Percentiles rank a stretch among this genome's conserved stretches.
These are phyloP conservation scores for Amniculicola lignicola DNA, from an alignment of 495 filamentous ascomycete genomes.

Conservation along the genomic window DNA sequence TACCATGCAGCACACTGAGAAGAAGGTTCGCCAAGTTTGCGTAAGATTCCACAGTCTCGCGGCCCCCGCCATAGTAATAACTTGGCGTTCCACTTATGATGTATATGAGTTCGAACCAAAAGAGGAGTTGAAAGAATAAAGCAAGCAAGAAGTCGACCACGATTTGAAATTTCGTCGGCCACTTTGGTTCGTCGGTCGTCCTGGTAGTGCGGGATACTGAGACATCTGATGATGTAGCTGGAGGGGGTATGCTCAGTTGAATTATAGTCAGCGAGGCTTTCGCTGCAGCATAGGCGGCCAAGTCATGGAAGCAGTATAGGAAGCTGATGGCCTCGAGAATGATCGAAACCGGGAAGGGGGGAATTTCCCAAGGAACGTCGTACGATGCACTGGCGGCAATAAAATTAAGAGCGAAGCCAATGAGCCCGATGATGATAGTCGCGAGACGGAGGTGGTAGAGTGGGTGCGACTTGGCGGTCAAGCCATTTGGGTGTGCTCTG, in stretches of 20 bases:
- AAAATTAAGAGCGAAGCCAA: constrained; percentile 14
- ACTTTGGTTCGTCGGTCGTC: background rate
- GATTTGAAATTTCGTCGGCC: constrained; percentile 13
- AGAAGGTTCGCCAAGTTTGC: constrained; percentile 13
- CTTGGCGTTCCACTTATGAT: background rate
- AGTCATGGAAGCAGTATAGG: constrained; percentile 3
- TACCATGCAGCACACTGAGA: constrained; percentile 6
- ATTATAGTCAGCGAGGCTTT: background rate
- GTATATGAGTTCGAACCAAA: constrained; percentile 11
- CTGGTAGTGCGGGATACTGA: background rate
- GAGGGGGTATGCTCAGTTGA: background rate
- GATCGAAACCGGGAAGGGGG: constrained; percentile 1
- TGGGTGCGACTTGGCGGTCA: constrained; percentile 18
- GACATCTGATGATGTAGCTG: background rate
- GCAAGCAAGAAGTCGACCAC: constrained; percentile 12
- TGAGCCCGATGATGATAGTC: background rate
- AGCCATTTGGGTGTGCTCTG: background rate
- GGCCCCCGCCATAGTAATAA: constrained; percentile 2
- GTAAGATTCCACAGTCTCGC: constrained; percentile 18
- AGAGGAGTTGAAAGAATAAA: constrained; percentile 16
- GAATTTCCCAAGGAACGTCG: background rate
- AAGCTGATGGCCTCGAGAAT: constrained; percentile 6
- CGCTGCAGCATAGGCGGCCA: constrained; percentile 4
- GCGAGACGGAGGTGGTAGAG: constrained; percentile 11
- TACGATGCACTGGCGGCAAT: background rate